phyloP scores from a whole-genome alignment of 140 eudicot species.

The Flaveria floridana region DNA sequence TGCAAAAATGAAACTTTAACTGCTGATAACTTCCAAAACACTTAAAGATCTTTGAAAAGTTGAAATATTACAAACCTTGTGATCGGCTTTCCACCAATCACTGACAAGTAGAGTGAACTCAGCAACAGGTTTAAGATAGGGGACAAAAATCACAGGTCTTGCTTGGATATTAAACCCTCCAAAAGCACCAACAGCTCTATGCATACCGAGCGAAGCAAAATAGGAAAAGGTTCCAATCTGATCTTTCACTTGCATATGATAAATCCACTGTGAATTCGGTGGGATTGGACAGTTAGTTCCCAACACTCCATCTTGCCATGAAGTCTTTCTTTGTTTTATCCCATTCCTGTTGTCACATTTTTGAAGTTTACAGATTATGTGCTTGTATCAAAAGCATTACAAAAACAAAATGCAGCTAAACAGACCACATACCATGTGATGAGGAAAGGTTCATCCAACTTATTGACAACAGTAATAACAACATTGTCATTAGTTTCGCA shows the following conservation, averaged over 20 bases:
- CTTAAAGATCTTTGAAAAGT: not conserved
- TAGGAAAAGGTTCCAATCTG: conserved; percentile 60
- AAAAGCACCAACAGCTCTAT: conserved; percentile 64
- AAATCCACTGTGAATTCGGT: conserved; percentile 47
- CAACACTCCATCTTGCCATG: conserved; percentile 80
- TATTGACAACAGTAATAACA: conserved; percentile 57
- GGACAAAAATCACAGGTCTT: conserved; percentile 57
- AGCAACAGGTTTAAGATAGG: conserved; percentile 59
- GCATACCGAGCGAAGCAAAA: conserved; percentile 56
- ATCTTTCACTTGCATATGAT: conserved; percentile 64
- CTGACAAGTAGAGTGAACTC: conserved; percentile 57
- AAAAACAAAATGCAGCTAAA: not conserved
- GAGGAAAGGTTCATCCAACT: conserved; percentile 77
- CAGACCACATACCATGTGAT: conserved; percentile 70
- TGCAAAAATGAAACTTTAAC: conserved; percentile 21
- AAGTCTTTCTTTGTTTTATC: conserved; percentile 51
- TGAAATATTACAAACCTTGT: conserved; percentile 52
- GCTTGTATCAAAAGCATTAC: not conserved
- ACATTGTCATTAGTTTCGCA: conserved; percentile 85
- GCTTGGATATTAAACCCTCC: conserved; percentile 53
- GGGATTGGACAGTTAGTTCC: conserved; percentile 77
- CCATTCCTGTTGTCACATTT: conserved; percentile 55
- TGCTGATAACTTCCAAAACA: not conserved
- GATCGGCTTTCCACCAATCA: conserved; percentile 76
- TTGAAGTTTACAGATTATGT: not conserved